Base-by-base conservation (phyloP, 1,284 basidiomycete genomes). In the Filobasidium uniguttulatum region DNA sequence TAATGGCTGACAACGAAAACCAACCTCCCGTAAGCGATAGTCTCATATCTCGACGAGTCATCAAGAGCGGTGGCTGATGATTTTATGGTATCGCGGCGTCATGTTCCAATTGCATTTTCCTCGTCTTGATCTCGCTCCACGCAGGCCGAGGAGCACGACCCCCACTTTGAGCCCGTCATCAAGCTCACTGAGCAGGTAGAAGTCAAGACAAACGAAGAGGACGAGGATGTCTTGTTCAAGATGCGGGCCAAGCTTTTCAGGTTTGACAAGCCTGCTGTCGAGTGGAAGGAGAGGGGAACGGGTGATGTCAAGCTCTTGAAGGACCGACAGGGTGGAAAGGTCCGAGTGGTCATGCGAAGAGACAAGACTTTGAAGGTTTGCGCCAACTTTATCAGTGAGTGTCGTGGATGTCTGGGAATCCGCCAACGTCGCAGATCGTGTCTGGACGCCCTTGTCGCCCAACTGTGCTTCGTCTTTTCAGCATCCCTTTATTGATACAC, bases 301-400 rank as follows among this genome's bases (percentile, higher is more conserved):
- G 90, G 89, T 41, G 88, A 93, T 65, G 86, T 88, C 58, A 82
- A 85, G 64, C 75, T 94, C 53, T 78, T 94, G 57, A 74, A 82
- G 64, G 85, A 94, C 76, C 90, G 85, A 72, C 78, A 80, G 65
- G 85, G 82, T 37, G 81, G 83, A 74, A 97, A 96, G 73, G 78
- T 94, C 62, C 80, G 94, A 55, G 79, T 99, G 56, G 89, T 99
- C 66, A 99, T 99, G 94, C 79, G 94, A 72, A 85, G 94, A 71
- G 94, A 99, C 78, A 97, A 97, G 82, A 98, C 94, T 43, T 78
- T 91, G 71, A 98, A 99, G 73, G 91, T 98, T 69, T 98, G 94
- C 74, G 94, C 94, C 55, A 99, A 99, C 76, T 94, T 98, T 73
- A 74, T 80, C 60, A 79, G 93, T 96, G 64, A 73, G 88, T 80